Percentiles rank a stretch among this genome's conserved stretches.
phyloP scores from a whole-genome alignment of 2,329 filamentous ascomycete species.

The Colletotrichum sp. region DNA sequence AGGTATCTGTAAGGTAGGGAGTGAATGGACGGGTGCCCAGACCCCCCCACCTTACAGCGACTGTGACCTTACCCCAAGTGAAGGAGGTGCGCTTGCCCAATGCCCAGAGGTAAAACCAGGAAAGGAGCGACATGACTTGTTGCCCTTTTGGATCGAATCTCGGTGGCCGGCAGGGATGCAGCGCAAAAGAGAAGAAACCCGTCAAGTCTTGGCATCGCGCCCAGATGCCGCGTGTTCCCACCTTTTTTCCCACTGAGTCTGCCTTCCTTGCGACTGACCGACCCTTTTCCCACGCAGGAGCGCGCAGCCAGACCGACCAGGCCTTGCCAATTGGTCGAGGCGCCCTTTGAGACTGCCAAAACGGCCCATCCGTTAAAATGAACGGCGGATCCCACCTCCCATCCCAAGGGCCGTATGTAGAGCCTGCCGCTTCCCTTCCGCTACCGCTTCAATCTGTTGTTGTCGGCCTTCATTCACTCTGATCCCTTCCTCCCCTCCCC shows the following conservation, averaged over 20 bases:
- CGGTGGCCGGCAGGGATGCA: constrained; percentile 1
- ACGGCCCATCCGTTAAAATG: constrained; percentile 16
- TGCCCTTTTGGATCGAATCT: background rate
- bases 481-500: background rate
- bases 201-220: constrained; percentile 15
- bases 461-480: background rate
- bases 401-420: background rate
- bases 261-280: background rate
- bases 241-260: background rate
- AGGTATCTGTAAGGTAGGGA: too few relatives aligned
- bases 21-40: background rate
- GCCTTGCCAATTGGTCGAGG: background rate
- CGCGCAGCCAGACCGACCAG: background rate
- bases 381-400: constrained; percentile 7
- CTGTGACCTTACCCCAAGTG: background rate
- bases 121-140: background rate
- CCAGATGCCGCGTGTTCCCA: constrained; percentile 11
- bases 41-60: background rate
- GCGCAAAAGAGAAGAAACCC: constrained; percentile 14
- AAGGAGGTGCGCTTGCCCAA: background rate
- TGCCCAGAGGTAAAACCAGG: background rate
- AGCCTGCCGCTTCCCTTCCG: background rate
- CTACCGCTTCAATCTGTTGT: background rate
- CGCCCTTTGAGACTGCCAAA: background rate
- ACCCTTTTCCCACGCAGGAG: background rate